Evolutionary conservation across 2,329 filamentous ascomycete genomes (phyloP).

Genomic region (Aspergillus amoenus): DNA sequence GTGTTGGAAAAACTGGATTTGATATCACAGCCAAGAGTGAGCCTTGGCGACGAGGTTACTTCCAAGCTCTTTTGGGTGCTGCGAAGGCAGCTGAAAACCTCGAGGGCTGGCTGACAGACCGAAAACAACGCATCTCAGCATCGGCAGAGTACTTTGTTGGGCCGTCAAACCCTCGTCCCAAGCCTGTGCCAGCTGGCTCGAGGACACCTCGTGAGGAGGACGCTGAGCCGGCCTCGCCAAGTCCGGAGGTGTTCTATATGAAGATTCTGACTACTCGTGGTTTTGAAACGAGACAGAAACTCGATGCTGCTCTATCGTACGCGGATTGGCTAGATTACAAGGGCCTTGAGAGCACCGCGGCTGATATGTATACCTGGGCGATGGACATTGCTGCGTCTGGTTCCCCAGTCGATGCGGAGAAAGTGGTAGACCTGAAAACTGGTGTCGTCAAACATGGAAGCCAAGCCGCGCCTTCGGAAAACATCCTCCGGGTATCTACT

Average conservation of each 20-base stretch:
- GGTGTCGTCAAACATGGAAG: slow-evolving; percentile 63
- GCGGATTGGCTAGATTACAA: slow-evolving; percentile 85
- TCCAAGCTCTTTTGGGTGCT: slow-evolving; percentile 73
- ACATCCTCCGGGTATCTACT: slow-evolving; percentile 73
- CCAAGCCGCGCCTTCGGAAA: slow-evolving; percentile 61
- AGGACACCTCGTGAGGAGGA: slow-evolving; percentile 71
- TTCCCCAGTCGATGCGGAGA: slow-evolving; percentile 44
- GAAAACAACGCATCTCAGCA: slow-evolving; percentile 64
- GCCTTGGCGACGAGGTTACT: slow-evolving; percentile 83
- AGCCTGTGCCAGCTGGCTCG: slow-evolving; percentile 66
- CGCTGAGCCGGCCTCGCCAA: slow-evolving; percentile 66
- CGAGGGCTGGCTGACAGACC: slow-evolving; percentile 75
- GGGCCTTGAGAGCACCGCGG: slow-evolving; percentile 61
- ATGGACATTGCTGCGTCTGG: slow-evolving; percentile 69
- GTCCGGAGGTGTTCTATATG: slow-evolving; percentile 76
- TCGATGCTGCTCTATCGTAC: slow-evolving; percentile 79
- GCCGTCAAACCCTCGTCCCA: slow-evolving; percentile 78
- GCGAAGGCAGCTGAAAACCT: slow-evolving; percentile 77
- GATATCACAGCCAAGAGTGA: slow-evolving; percentile 76
- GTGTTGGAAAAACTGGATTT: slow-evolving; percentile 57
- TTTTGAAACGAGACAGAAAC: slow-evolving; percentile 72
- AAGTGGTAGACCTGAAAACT: slow-evolving; percentile 61
- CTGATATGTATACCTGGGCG: slow-evolving; percentile 72
- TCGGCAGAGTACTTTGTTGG: slow-evolving; percentile 73
- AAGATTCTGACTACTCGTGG: slow-evolving; percentile 78